Percentiles rank a stretch among this genome's conserved stretches.
These are phyloP conservation scores for Tuber umbilicatum DNA, from an alignment of 495 filamentous ascomycete genomes.

Conservation along the genomic window DNA sequence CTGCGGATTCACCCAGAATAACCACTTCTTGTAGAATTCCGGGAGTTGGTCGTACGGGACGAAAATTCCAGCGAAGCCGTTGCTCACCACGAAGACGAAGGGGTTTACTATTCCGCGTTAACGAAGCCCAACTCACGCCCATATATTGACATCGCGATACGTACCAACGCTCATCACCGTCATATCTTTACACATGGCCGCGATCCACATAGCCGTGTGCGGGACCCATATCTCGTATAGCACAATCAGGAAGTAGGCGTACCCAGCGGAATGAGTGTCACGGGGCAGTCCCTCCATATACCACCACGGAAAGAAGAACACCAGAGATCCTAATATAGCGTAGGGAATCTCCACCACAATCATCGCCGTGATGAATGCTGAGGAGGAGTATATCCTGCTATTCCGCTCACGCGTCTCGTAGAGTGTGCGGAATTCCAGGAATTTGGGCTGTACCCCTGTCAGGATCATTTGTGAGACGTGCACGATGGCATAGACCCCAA, in stretches of 20 bases:
- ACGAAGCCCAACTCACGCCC: background rate
- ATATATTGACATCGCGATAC: slow-evolving; percentile 5
- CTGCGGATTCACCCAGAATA: slow-evolving; percentile 63
- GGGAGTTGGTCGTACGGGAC: slow-evolving; percentile 35
- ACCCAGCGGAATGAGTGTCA: slow-evolving; percentile 63
- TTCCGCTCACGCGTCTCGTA: slow-evolving; percentile 84
- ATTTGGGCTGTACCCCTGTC: slow-evolving; percentile 76
- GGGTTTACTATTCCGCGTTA: slow-evolving; percentile 35
- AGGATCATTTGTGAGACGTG: slow-evolving; percentile 45
- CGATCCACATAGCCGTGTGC: slow-evolving; percentile 39
- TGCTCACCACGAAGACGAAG: slow-evolving; percentile 37
- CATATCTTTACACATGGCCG: slow-evolving; percentile 37
- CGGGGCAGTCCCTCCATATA: slow-evolving; percentile 70
- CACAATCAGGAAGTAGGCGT: slow-evolving; percentile 76
- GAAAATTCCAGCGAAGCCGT: slow-evolving; percentile 37
- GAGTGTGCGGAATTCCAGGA: slow-evolving; percentile 60
- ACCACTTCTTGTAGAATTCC: slow-evolving; percentile 48
- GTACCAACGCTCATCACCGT: slow-evolving; percentile 37
- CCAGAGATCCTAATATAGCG: slow-evolving; percentile 61
- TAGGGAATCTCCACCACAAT: slow-evolving; percentile 70
- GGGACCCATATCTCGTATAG: slow-evolving; percentile 51
- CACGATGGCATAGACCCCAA: slow-evolving; percentile 38
- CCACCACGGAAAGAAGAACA: slow-evolving; percentile 71
- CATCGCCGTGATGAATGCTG: slow-evolving; percentile 72
- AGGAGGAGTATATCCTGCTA: slow-evolving; percentile 75